Base-by-base conservation (phyloP, 139 green algal species). In the Yamagishiella unicocca region DNA sequence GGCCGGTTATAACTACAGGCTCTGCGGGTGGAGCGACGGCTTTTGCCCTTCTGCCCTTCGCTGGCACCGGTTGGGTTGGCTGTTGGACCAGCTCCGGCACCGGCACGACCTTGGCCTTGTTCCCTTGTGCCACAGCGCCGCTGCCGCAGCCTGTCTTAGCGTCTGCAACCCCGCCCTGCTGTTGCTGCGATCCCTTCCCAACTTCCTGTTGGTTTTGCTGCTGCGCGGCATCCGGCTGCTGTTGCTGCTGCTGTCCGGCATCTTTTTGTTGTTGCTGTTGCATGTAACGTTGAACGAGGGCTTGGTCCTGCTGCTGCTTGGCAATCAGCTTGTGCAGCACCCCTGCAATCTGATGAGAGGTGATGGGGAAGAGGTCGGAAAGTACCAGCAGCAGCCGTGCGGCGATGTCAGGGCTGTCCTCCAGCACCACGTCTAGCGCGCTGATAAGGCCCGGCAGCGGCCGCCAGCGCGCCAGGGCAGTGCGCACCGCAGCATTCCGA, bases 381-480 rank as follows among this genome's bases (percentile, higher is more conserved):
- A 86, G 64, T 24, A 31, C 31, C 42, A 77, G 62, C 80, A 86
- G 66, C 80, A 86, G 43, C 10, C 80, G 80, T 22, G 80, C 80
- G 4, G 80, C 80, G 33, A 86, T 77, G 25, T 86, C 80, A 1
- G 80, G 80, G 21, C 29, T 54, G 62, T 86, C 80, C 45, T 86
- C 80, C 42, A 86, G 43, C 45, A 86, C 80, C n/a, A 86, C 80
- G 25, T 86, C 80, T 64, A 86, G 42, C 0, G 9, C 43, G 61
- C 31, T 53, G 78, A 85, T 75, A 40, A 85, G 27, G 40, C 78
- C 78, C 3, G 78, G 78, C 29, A 85, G 78, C 8, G 80, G 80
- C 62, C 80, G 61, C 80, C 80, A 86, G 61, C 80, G 80, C 21
- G 64, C 62, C n/a, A 86, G n/a, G 5, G 80, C 80, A 3, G 80